Conservation (phyloP, 108 stramenopile genomes). For the Pseudonitzschia pungens region DNA sequence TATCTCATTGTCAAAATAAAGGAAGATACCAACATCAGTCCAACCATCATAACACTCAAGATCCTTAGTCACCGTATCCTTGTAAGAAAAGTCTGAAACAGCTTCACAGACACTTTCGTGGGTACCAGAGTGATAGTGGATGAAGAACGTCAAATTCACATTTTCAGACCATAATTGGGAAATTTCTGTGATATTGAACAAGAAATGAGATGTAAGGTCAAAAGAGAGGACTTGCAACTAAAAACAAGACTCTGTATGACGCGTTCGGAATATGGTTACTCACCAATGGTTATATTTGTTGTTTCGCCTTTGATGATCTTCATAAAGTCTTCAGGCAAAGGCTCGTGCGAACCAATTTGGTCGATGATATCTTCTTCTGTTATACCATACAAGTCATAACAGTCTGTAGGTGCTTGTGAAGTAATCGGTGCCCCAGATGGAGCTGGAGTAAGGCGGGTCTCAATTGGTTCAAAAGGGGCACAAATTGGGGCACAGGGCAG, state of each 20-base stretch:
- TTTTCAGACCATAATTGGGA: slow-evolving; percentile 16
- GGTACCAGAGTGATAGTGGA: slow-evolving; percentile 15
- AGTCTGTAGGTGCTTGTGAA: slow-evolving; percentile 12
- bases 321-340: slow-evolving; percentile 23
- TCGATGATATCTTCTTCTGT: slow-evolving; percentile 17
- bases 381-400: slow-evolving; percentile 28
- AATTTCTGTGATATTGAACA: slow-evolving; percentile 2
- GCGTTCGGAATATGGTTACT: background rate
- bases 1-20: slow-evolving; percentile 20
- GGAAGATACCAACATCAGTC: slow-evolving; percentile 24
- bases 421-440: background rate
- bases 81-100: background rate
- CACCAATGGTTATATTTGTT: slow-evolving; percentile 5
- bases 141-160: background rate
- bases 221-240: background rate
- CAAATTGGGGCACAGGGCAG: background rate
- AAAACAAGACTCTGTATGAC: background rate
- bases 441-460: background rate
- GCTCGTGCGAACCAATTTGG: background rate
- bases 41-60: slow-evolving; percentile 25
- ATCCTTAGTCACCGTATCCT: slow-evolving; percentile 14
- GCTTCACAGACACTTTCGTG: slow-evolving; percentile 13
- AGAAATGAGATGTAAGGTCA: background rate
- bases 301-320: slow-evolving; percentile 10
- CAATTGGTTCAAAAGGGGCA: background rate